Evolutionary conservation across 164 flowering plant genomes (phyloP), one percentile per base, ranked within the genome.

Genomic region (Tinospora cordifolia): DNA sequence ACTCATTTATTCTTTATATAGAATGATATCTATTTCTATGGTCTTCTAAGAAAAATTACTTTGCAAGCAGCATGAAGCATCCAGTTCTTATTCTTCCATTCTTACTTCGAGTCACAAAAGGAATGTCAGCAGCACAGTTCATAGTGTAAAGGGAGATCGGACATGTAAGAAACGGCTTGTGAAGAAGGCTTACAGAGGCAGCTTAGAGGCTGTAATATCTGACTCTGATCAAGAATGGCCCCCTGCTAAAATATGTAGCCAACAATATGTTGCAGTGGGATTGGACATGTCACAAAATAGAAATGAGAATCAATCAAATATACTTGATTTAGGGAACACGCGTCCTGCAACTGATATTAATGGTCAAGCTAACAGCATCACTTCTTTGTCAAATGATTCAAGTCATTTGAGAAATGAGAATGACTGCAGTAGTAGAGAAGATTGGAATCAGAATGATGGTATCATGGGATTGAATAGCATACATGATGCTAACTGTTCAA

Each of bases 111-210:
- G 77, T 62, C 75, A 69, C 10, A 83, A 79, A 74, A 81, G 76
- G 69, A 77, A 74, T 59, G 60, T 25, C 58, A 66, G 40, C 27
- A 46, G 65, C 65, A 70, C 65, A 66, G 38, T 26, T 8, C 70
- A 30, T 78, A 41, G 66, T 62, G 51, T 59, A 62, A 65, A 68
- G n/a, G 74, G 71, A 69, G 80, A 83, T 75, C 58, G 83, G 65
- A 79, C 82, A 67, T 66, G 72, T 24, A 85, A 75, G 76, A 80
- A 87, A 27, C 82, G 86, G 66, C 85, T 87, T 62, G 84, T 82
- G 68, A 91, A 84, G 71, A 78, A 65, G 71, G 66, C 25, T 46
- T 62, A 47, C 22, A 68, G 67, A 71, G 77, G 72, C 21, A 62
- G 57, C 70, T 44, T 67, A 71, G 76, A 69, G 62, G 70, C 69